These are phyloP conservation scores for Eucalyptus paniculata DNA, from an alignment of 345 rosid genomes.

Conservation along the genomic window DNA sequence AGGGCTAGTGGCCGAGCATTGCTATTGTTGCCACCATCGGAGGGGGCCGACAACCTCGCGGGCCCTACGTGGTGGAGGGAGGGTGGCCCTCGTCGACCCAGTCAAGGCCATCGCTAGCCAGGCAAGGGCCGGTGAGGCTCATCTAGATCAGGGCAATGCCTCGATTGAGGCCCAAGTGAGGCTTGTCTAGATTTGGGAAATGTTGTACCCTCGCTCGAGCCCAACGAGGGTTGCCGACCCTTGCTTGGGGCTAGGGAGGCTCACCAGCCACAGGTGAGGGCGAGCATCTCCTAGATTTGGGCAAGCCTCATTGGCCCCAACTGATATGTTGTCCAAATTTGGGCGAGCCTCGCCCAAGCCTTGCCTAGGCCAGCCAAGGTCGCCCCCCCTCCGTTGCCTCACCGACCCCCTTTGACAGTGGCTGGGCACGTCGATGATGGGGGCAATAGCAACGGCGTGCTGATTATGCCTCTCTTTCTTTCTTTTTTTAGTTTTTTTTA, in stretches of 20 bases:
- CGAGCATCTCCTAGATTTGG: accelerated
- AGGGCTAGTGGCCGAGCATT: accelerated
- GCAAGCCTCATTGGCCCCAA: too few relatives aligned
- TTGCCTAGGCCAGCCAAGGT: too few relatives aligned
- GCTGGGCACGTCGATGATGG: accelerated
- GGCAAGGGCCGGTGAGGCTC: accelerated
- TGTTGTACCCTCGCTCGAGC: accelerated
- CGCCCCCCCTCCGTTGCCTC: accelerated
- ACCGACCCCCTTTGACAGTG: accelerated
- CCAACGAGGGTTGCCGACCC: accelerated
- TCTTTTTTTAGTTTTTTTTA: too few relatives aligned
- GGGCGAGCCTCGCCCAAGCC: accelerated
- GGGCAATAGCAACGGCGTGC: accelerated
- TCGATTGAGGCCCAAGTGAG: too few relatives aligned
- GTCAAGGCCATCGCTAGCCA: too few relatives aligned
- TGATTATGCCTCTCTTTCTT: accelerated
- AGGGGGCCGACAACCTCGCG: accelerated
- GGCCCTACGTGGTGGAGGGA: too few relatives aligned
- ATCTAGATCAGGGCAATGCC: too few relatives aligned
- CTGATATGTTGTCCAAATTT: accelerated
- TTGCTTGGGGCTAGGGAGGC: too few relatives aligned
- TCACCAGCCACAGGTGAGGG: accelerated
- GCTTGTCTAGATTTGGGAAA: too few relatives aligned
- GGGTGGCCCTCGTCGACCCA: accelerated
- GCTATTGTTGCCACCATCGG: accelerated